Evolutionary conservation across 257 asterid genomes (phyloP), one percentile per base, ranked within the genome.

Genomic region (Prunella vulgaris): DNA sequence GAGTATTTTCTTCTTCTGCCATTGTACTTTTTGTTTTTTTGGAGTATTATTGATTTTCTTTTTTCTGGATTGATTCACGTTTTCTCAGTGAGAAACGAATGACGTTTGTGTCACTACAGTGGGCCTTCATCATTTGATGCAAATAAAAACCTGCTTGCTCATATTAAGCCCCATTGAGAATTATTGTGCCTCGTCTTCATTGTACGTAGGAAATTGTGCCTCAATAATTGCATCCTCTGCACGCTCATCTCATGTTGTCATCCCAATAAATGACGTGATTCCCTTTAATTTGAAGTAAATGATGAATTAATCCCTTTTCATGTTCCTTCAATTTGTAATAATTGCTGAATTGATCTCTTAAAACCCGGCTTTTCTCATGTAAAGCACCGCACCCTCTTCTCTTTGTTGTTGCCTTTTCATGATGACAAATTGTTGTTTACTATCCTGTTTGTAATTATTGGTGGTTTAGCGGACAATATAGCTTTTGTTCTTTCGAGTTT

Each of bases 221-320:
- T 33, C 35, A 69, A 63, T 71, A 18, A 69, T 75, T 71, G 76
- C 59, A 68, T 30, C 65, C 32, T 21, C 30, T 64, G 60, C 74
- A 63, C 22, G 13, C 69, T 61, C 78, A 64, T 73, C 69, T 61
- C 78, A 64, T 73, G 76, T 72, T 68, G 49, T 76, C 8, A 57
- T 27, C 60, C 73, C 46, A 59, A 21, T 13, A 10, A 28, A 6
- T 48, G 66, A 57, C 38, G 3, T 13, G 53, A 18, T 14, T 46
- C 38, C 74, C 42, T 17, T 24, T 53, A 48, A 52, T 66, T 24
- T 57, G 73, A 56, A 14, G 67, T 30, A 28, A 64, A 58, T 57
- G 10, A 59, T 71, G 61, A 37, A 51, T 14, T 33, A 37, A 17
- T 48, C 77, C 56, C 62, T 17, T 14, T n/a, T 21, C 59, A 60